Base-by-base conservation (phyloP, 2,329 filamentous ascomycete species). In the Hymenoscyphus fraxineus region DNA sequence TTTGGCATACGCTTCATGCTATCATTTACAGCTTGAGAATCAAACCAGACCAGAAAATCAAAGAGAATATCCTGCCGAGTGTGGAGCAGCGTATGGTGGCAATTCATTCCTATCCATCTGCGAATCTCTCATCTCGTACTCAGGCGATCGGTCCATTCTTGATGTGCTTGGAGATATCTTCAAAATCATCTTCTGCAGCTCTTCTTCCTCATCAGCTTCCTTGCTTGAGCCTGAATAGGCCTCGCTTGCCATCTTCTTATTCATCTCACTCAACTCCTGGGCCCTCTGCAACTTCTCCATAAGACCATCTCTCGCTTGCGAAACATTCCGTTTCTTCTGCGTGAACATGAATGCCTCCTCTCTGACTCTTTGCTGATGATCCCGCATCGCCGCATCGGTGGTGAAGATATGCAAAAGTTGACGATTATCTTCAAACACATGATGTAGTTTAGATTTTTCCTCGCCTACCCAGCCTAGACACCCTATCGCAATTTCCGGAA, bases 381-480 rank as follows among this genome's bases (percentile, higher is more conserved):
- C 63, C 19, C 65, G 66, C 67, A 72, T 72, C 22, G 67, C 61
- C 10, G 38, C 47, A 27, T 65, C 54, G 35, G 64, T 65, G 6
- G 69, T 64, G 57, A 68, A 70, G 1, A 70, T 60, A 12, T 60
- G 66, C 2, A 71, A 61, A 12, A 72, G 59, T 44, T 69, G 66
- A 27, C 70, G 61, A 55, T 63, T 66, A 60, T 70, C 68, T 13
- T 65, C 58, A 27, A 58, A 59, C 9, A 60, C 60, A 62, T 70
- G 69, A 38, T 66, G 56, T 54, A 68, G 55, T 13, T 60, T 67
- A 40, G 61, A 61, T 6, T 64, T 60, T n/a, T 70, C 69, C 5
- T 47, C 19, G 3, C 69, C 69, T 7, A 60, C 64, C 70, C 69
- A 69, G 1, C 70, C 69, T 0, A 72, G 56, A 64, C 67, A 72